Evolutionary conservation across 2,329 filamentous ascomycete genomes (phyloP), one percentile per base, ranked within the genome.

Genomic region (Epichloe aotearoae): DNA sequence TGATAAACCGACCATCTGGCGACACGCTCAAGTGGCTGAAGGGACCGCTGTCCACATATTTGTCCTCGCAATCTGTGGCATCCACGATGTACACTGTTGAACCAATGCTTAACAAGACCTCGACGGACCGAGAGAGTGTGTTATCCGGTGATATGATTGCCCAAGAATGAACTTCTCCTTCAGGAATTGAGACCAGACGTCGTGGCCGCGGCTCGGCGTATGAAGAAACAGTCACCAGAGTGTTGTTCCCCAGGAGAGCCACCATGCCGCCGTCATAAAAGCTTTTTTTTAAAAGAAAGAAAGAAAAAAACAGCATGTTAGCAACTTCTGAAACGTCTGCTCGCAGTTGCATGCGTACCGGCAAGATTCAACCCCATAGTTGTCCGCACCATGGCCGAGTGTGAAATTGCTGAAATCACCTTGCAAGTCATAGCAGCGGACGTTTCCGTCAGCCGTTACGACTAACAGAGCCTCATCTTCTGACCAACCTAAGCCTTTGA

Each of bases 211-310:
- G 93, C 64, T 98, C 93, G 43, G 88, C 76, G 64, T 97, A 97
- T 36, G 86, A 84, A 4, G 87, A 81, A n/a, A 98, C 89, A 0
- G 86, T 80, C 43, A 98, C 76, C 39, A 98, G 72, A 44, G 84
- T 77, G 64, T 96, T 96, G 69, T 96, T 95, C 10, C 83, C 82
- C 19, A 97, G 78, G 39, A 98, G 73, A 7, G 90, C 93, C 23
- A 97, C 91, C 66, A 98, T 88, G n/a, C 93, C 93, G 33, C 81
- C 82, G 47, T 84, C 80, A 73, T 94, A 97, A 70, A 98, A 98
- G 12, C 70, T 72, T 39, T 7, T 34, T 11, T 42, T 6, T 6
- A 23, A 6, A 23, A 23, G 1, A 23, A 23, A 20, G 1, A 19
- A 4, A 12, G 1, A 33, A 33, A 4, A 30, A 30, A 30, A 10